Evolutionary conservation across 1,284 basidiomycete genomes (phyloP).

Genomic region (Fomitopsis schrenkii): DNA sequence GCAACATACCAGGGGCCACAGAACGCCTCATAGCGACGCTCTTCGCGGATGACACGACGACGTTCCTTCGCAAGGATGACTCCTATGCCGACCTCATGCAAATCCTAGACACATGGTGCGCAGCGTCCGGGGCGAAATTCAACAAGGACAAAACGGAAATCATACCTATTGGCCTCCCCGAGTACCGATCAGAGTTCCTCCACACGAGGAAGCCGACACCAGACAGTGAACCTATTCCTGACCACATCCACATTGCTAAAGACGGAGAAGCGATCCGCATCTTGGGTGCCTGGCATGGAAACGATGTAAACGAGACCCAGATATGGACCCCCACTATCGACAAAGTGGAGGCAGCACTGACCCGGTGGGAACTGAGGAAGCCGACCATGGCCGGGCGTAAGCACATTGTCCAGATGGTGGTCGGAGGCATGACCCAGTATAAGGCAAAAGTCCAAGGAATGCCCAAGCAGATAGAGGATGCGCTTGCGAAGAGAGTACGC

Average conservation of each 20-base stretch:
- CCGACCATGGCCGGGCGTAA: too few relatives aligned
- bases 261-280: conserved; percentile 21
- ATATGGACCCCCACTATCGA: conserved; percentile 21
- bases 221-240: not conserved
- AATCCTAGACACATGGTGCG: not conserved
- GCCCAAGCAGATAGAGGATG: too few relatives aligned
- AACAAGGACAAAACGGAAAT: not conserved
- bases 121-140: not conserved
- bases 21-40: not conserved
- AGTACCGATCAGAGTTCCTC: too few relatives aligned
- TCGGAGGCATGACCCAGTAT: too few relatives aligned
- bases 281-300: conserved; percentile 27
- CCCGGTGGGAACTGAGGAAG: too few relatives aligned
- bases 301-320: conserved; percentile 5
- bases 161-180: not conserved
- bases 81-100: not conserved
- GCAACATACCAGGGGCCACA: conserved; percentile 13
- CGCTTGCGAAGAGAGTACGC: too few relatives aligned
- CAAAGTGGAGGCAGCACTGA: conserved; percentile 2
- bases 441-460: too few relatives aligned
- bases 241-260: conserved; percentile 11
- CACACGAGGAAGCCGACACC: too few relatives aligned
- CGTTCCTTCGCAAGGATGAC: not conserved
- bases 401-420: too few relatives aligned
- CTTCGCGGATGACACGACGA: conserved; percentile 7